These are phyloP conservation scores for Trichoderma gamsii DNA, from an alignment of 495 filamentous ascomycete genomes.

Conservation along the genomic window DNA sequence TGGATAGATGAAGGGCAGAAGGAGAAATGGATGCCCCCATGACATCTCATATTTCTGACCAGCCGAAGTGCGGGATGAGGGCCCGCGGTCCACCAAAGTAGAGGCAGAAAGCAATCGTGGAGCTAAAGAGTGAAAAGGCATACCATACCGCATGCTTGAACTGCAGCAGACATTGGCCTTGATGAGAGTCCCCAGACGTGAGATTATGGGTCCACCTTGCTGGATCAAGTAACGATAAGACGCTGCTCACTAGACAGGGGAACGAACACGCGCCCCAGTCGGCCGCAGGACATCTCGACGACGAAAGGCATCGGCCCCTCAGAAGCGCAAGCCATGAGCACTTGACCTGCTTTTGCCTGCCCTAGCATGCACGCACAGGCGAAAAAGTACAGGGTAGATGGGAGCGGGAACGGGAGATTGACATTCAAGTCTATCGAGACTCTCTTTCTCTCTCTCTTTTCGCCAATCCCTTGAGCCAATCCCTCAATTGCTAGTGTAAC, in stretches of 20 bases:
- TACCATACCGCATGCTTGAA: not conserved
- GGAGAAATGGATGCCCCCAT: too few relatives aligned
- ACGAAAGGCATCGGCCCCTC: too few relatives aligned
- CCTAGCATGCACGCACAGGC: not conserved
- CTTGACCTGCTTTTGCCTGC: too few relatives aligned
- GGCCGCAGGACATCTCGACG: not conserved
- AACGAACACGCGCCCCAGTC: not conserved
- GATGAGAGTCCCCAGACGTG: not conserved
- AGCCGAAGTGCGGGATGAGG: not conserved
- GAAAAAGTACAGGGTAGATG: not conserved
- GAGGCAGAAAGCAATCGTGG: not conserved
- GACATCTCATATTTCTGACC: too few relatives aligned
- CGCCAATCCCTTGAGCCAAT: not conserved
- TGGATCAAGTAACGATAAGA: not conserved
- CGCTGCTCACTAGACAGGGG: not conserved
- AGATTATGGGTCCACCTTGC: constrained; percentile 5
- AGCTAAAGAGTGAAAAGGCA: not conserved
- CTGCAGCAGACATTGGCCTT: not conserved
- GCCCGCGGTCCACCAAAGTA: not conserved
- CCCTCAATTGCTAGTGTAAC: too few relatives aligned
- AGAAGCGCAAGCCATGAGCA: too few relatives aligned
- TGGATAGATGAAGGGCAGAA: too few relatives aligned
- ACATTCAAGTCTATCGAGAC: not conserved
- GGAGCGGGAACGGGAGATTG: not conserved
- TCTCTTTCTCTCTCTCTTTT: not conserved